These are phyloP conservation scores for Agrocybe chaxingu DNA, from an alignment of 768 basidiomycete genomes.

Conservation along the genomic window DNA sequence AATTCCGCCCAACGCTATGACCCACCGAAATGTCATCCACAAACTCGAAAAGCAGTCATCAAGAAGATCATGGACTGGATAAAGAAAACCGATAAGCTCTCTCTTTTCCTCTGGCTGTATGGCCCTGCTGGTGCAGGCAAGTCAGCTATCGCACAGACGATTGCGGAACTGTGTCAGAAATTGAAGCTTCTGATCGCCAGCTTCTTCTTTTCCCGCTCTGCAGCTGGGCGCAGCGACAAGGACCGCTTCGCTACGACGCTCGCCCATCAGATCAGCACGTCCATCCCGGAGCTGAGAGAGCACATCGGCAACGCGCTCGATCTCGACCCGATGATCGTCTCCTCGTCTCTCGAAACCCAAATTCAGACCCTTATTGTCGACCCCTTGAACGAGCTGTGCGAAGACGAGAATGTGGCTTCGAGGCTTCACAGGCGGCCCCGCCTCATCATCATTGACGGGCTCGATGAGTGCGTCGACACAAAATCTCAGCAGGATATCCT, in stretches of 20 bases:
- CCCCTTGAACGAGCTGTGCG: background rate
- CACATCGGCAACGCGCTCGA: background rate
- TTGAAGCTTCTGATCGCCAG: conserved; percentile 1
- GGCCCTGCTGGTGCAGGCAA: conserved; percentile 26
- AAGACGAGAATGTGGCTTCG: background rate
- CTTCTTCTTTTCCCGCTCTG: conserved; percentile 10
- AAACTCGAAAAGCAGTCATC: conserved; percentile 12
- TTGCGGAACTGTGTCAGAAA: conserved; percentile 11
- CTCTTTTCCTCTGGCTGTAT: conserved; percentile 16
- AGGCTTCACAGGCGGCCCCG: background rate
- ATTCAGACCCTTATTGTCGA: conserved; percentile 1
- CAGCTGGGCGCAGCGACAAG: background rate
- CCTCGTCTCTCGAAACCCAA: conserved; percentile 5
- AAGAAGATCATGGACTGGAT: conserved; percentile 8
- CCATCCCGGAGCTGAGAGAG: background rate
- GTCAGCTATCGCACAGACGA: conserved; percentile 22
- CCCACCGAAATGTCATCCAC: conserved; percentile 20
- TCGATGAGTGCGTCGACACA: conserved; percentile 11
- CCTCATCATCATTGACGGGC: conserved; percentile 14
- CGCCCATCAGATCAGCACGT: conserved; percentile 6
- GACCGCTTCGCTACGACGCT: conserved; percentile 7
- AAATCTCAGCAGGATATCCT: conserved; percentile 5
- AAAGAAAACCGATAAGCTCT: background rate
- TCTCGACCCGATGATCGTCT: conserved; percentile 4
- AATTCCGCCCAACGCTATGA: conserved; percentile 11